Base-by-base conservation (phyloP, 2,329 filamentous ascomycete species). In the Scytalidium lignicola region DNA sequence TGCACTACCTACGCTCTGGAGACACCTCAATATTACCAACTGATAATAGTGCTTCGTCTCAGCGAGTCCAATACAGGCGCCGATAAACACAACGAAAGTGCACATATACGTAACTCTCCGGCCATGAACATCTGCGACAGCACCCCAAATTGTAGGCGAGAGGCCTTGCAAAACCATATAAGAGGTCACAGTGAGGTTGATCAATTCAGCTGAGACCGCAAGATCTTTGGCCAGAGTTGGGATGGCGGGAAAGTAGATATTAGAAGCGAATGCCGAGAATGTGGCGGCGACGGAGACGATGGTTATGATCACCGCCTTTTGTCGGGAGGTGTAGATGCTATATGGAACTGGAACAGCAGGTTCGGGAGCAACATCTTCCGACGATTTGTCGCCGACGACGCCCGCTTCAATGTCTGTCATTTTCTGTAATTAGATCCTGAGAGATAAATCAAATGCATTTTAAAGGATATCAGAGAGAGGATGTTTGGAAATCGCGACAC, bases 1-100 rank as follows among this genome's bases (percentile, higher is more conserved):
- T 48, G 75, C 79, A 46, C 76, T 82, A 0, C 83, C 81, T 0
- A 76, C 71, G 17, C 76, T 79, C 57, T 85, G 81, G 2, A 83
- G 58, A 56, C 74, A 76, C 3, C 81, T 69, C 3, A 83, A 62
- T 0, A 78, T 70, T 10, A 85, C 55, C 2, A 85, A 62, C 1
- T 75, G 67, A 0, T 67, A 65, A 50, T 77, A 80, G 52, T 62
- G 72, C 9, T 67, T 70, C 17, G 73, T 69, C 9, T 77, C 57
- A 1, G 74, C 78, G 2, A 82, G 65, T 0, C 75, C 78, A 18
- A 81, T 71, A 51, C 79, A 79, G 41, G 78, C 78, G 1, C 62
- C 70, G n/a, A 80, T 67, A 56, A 75, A 80, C 17, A 82, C 65
- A 19, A 70, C 55, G 50, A 82, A 82, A 46, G 72, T 75, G 37